Evolutionary conservation across 176 grass and related monocot species (phyloP).

Genomic region (Musa beccarii): DNA sequence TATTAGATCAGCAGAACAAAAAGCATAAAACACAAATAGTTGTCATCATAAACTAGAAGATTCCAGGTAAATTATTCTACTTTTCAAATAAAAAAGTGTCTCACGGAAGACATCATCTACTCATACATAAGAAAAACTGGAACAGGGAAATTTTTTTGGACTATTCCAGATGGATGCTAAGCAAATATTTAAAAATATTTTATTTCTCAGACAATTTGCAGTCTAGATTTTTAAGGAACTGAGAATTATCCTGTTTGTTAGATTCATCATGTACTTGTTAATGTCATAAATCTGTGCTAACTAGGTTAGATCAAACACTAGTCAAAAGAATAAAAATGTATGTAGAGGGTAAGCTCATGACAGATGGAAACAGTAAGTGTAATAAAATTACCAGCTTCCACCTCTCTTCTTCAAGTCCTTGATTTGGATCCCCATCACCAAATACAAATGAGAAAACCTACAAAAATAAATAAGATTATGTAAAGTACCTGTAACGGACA

Average conservation of each 20-base stretch:
- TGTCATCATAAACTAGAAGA: background rate
- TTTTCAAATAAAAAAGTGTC: background rate
- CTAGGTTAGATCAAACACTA: too few species aligned
- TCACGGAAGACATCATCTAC: background rate
- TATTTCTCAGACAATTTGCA: background rate
- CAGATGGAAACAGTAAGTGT: slow-evolving; percentile 1
- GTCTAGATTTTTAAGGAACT: background rate
- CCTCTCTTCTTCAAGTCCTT: slow-evolving; percentile 89
- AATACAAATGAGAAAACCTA: slow-evolving; percentile 99
- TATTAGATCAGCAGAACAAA: background rate
- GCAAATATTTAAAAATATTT: background rate
- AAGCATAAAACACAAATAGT: background rate
- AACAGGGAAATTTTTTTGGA: background rate
- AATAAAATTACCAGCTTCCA: slow-evolving; percentile 77
- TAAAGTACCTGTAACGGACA: slow-evolving; percentile 4
- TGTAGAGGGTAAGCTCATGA: too few species aligned
- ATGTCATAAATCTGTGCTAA: too few species aligned
- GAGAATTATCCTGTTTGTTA: too few species aligned
- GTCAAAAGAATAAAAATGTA: too few species aligned
- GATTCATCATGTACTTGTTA: too few species aligned
- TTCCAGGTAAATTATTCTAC: background rate
- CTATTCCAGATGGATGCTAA: background rate
- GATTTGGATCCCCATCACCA: slow-evolving; percentile 94
- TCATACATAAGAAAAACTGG: background rate
- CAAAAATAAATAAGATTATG: slow-evolving; percentile 32